Percentiles rank a stretch among this genome's conserved stretches.
Evolutionary conservation across 2,329 filamentous ascomycete genomes (phyloP).

Genomic region (Alternaria sp.): DNA sequence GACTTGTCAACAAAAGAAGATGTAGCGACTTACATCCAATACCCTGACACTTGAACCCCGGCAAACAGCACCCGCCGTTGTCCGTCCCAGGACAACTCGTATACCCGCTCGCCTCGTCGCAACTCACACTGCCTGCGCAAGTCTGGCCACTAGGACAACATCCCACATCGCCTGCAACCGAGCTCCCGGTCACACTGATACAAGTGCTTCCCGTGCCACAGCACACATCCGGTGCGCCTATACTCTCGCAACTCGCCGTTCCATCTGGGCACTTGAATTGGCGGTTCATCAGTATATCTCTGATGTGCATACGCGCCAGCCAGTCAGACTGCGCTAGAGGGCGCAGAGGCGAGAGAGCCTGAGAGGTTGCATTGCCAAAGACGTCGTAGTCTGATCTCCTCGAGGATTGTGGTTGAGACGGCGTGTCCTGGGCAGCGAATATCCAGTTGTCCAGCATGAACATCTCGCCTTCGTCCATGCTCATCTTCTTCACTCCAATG

Average conservation of each 20-base stretch:
- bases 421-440: slow-evolving; percentile 46
- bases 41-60: slow-evolving; percentile 73
- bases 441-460: slow-evolving; percentile 73
- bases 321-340: slow-evolving; percentile 37
- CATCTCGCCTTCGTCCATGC: slow-evolving; percentile 74
- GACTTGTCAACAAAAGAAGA: fast-evolving
- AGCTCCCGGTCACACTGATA: slow-evolving; percentile 55
- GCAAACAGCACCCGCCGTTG: slow-evolving; percentile 79
- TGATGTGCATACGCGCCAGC: slow-evolving; percentile 50
- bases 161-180: slow-evolving; percentile 73
- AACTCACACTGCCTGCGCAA: slow-evolving; percentile 72
- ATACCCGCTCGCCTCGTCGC: slow-evolving; percentile 65
- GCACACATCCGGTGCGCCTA: slow-evolving; percentile 75
- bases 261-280: slow-evolving; percentile 72
- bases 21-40: slow-evolving; percentile 69
- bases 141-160: slow-evolving; percentile 74
- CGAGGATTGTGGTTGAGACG: neutral
- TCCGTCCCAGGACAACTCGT: slow-evolving; percentile 69
- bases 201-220: slow-evolving; percentile 73
- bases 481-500: slow-evolving; percentile 75
- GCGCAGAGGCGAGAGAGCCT: slow-evolving; percentile 36
- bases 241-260: slow-evolving; percentile 69
- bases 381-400: slow-evolving; percentile 19
- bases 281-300: slow-evolving; percentile 59
- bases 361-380: slow-evolving; percentile 32